A percentile compares a stretch with the other conserved stretches of the same genome.
These are phyloP conservation scores for Metarhizium brunneum DNA, from an alignment of 2,329 filamentous ascomycete genomes.

Conservation along the genomic window DNA sequence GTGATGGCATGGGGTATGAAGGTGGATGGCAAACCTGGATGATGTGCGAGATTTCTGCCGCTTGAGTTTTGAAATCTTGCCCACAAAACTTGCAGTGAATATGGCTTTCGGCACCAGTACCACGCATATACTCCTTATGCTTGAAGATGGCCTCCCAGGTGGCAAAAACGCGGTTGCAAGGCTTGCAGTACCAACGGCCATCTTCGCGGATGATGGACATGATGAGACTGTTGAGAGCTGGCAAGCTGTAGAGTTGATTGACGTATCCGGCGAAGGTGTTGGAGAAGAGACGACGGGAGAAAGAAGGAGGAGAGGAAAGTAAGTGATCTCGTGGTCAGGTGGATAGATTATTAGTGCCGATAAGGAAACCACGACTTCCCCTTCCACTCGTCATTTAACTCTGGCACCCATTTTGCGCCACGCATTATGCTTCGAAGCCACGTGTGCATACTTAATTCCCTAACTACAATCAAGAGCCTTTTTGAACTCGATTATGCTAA, in stretches of 20 bases:
- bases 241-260: neutral
- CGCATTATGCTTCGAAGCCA: neutral
- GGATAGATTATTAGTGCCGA: neutral
- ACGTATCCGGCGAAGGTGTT: neutral
- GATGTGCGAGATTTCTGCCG: conserved; percentile 24
- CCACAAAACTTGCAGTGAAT: conserved; percentile 30
- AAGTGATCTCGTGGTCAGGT: neutral
- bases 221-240: neutral
- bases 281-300: neutral
- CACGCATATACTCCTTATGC: conserved; percentile 21
- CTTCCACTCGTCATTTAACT: neutral
- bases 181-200: conserved; percentile 17
- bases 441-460: too few species aligned
- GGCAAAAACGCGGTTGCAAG: conserved; percentile 19
- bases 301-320: neutral
- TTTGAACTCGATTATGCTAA: neutral
- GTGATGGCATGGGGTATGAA: neutral
- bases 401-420: neutral
- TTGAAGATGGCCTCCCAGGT: conserved; percentile 15
- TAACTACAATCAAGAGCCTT: neutral
- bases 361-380: neutral
- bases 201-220: neutral
- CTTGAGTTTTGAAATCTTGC: conserved; percentile 23
- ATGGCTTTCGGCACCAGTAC: conserved; percentile 15
- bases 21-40: conserved; percentile 18